A percentile compares a stretch with the other conserved stretches of the same genome.
These are phyloP conservation scores for Ophiosphaerella korrae DNA, from an alignment of 2,329 filamentous ascomycete species.

Conservation along the genomic window DNA sequence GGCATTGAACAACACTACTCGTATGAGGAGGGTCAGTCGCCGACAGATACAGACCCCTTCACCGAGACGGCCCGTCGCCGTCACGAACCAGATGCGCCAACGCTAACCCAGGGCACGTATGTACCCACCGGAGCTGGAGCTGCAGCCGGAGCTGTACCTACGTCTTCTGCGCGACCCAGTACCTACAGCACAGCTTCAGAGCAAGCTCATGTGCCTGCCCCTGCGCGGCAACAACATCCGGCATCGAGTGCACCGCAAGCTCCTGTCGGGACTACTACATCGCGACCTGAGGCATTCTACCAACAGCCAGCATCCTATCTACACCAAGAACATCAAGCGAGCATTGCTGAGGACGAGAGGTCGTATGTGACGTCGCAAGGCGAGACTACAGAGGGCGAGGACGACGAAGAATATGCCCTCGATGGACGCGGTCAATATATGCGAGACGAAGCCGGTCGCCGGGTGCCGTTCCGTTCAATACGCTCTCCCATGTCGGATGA, in stretches of 20 bases:
- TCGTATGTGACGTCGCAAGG: conserved; percentile 45
- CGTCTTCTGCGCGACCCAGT: conserved; percentile 22
- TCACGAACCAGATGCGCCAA: conserved; percentile 39
- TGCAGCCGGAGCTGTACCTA: conserved; percentile 27
- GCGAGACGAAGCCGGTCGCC: conserved; percentile 42
- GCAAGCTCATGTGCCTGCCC: conserved; percentile 32
- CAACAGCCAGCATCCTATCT: conserved; percentile 46
- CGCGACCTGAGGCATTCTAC: conserved; percentile 45
- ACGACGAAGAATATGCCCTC: conserved; percentile 41
- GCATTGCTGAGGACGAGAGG: conserved; percentile 40
- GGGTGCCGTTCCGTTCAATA: conserved; percentile 41
- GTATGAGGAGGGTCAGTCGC: conserved; percentile 58
- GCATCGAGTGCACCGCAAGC: conserved; percentile 29
- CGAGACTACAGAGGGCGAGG: conserved; percentile 42
- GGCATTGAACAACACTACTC: conserved; percentile 53
- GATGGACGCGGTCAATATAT: conserved; percentile 46
- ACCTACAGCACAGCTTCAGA: conserved; percentile 22
- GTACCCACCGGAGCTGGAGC: conserved; percentile 17
- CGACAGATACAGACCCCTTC: conserved; percentile 67
- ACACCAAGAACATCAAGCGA: conserved; percentile 29
- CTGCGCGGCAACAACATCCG: conserved; percentile 30
- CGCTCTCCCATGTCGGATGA: conserved; percentile 54
- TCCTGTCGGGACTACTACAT: conserved; percentile 28
- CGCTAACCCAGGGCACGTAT: conserved; percentile 42
- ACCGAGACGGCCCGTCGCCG: conserved; percentile 52